Conservation (phyloP, 345 rosid species). For the Eucalyptus guilfoylei region DNA sequence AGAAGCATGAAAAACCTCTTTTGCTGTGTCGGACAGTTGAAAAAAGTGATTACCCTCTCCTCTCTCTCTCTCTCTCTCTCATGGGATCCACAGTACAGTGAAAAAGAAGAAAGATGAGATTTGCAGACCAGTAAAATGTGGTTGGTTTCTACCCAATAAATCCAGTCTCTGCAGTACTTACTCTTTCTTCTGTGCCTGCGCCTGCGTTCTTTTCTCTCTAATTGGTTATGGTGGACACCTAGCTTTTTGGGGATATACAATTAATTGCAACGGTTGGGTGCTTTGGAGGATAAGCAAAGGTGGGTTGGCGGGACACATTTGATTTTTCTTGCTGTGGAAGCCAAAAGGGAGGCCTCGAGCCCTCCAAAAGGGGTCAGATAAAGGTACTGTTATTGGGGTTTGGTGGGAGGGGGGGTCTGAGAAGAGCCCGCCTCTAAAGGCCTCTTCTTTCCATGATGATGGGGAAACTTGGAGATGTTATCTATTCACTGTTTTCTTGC, state of each 20-base stretch:
- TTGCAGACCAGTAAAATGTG: neutral
- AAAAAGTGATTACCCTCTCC: neutral
- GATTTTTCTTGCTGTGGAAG: slow-evolving; percentile 61
- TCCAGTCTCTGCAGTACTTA: neutral
- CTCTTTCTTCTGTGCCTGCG: neutral
- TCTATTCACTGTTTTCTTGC: neutral
- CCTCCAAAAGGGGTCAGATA: neutral
- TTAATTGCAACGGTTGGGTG: slow-evolving; percentile 45
- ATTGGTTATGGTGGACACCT: neutral
- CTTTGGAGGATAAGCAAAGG: slow-evolving; percentile 92
- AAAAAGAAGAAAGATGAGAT: neutral
- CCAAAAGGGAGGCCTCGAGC: neutral
- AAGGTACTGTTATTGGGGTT: neutral
- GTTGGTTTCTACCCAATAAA: neutral
- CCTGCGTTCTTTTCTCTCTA: neutral
- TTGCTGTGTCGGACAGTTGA: neutral
- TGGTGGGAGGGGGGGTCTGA: neutral
- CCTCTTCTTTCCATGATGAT: slow-evolving; percentile 18
- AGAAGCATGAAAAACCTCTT: slow-evolving; percentile 27
- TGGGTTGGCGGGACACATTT: slow-evolving; percentile 8
- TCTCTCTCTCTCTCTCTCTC: neutral
- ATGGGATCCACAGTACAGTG: neutral
- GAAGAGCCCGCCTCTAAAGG: slow-evolving; percentile 3
- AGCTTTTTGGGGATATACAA: neutral
- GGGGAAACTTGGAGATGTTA: slow-evolving; percentile 25